Percentiles rank a stretch among this genome's conserved stretches.
These are phyloP conservation scores for Pythium dissimile DNA, from an alignment of 352 stramenopile genomes.

Conservation along the genomic window DNA sequence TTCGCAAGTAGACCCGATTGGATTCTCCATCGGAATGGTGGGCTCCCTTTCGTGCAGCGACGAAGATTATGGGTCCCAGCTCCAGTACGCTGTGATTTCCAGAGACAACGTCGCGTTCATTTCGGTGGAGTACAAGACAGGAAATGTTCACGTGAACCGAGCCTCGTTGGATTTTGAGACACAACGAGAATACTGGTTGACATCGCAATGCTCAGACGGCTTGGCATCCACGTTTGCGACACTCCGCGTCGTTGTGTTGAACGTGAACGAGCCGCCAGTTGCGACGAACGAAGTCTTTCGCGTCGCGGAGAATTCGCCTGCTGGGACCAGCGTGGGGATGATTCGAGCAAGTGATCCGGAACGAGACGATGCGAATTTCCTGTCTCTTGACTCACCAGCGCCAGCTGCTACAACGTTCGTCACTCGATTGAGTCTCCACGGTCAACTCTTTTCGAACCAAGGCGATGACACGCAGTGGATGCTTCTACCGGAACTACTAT, in stretches of 20 bases:
- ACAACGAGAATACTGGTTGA: slow-evolving; percentile 24
- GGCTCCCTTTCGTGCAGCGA: slow-evolving; percentile 44
- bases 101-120: slow-evolving; percentile 30
- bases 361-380: slow-evolving; percentile 17
- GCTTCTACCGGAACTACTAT: slow-evolving; percentile 2
- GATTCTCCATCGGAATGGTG: slow-evolving; percentile 21
- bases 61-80: slow-evolving; percentile 37
- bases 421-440: neutral
- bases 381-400: slow-evolving; percentile 8
- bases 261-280: slow-evolving; percentile 48
- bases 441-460: slow-evolving; percentile 15
- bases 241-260: slow-evolving; percentile 30
- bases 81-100: slow-evolving; percentile 27
- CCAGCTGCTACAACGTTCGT: neutral
- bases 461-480: slow-evolving; percentile 22
- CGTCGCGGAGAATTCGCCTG: slow-evolving; percentile 31
- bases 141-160: slow-evolving; percentile 37
- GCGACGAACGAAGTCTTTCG: slow-evolving; percentile 26
- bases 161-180: slow-evolving; percentile 46
- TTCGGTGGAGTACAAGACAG: slow-evolving; percentile 36
- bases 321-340: slow-evolving; percentile 2
- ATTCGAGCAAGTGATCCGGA: slow-evolving; percentile 21
- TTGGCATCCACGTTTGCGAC: slow-evolving; percentile 4
- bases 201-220: slow-evolving; percentile 38
- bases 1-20: neutral